phyloP scores from a whole-genome alignment of 352 stramenopile genomes.

The Pythium diclinum region DNA sequence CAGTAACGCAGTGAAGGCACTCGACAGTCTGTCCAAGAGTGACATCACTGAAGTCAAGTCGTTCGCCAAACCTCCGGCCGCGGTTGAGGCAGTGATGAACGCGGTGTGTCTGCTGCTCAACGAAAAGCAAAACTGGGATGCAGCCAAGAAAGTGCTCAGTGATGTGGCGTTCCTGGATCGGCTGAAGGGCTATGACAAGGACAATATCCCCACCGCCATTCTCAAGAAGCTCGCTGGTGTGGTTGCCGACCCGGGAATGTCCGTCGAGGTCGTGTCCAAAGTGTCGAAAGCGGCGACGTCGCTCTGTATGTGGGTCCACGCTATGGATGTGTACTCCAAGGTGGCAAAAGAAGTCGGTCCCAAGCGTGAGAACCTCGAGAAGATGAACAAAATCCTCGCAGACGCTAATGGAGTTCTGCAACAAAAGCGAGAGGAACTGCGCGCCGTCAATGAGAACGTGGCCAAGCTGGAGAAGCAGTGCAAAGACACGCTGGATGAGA shows the following conservation, averaged over 20 bases:
- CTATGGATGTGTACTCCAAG: conserved; percentile 94
- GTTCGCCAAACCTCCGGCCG: conserved; percentile 90
- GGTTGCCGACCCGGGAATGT: conserved; percentile 82
- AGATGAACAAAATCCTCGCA: conserved; percentile 89
- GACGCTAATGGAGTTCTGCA: conserved; percentile 85
- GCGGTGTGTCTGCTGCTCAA: conserved; percentile 92
- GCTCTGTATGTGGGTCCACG: conserved; percentile 93
- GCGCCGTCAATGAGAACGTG: conserved; percentile 89
- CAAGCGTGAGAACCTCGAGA: conserved; percentile 89
- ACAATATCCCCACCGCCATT: conserved; percentile 88
- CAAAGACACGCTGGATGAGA: conserved; percentile 89
- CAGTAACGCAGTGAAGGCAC: conserved; percentile 84
- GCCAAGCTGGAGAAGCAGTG: conserved; percentile 87
- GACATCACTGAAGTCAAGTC: conserved; percentile 95
- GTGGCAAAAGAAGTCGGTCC: conserved; percentile 93
- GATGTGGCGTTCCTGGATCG: conserved; percentile 89
- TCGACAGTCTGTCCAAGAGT: conserved; percentile 90
- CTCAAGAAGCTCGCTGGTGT: conserved; percentile 90
- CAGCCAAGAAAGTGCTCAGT: conserved; percentile 89
- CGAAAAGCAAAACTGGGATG: conserved; percentile 92
- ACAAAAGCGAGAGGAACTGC: conserved; percentile 88
- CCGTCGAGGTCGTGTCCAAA: conserved; percentile 90
- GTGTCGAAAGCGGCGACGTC: conserved; percentile 90
- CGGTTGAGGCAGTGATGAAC: conserved; percentile 94
- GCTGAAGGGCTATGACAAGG: conserved; percentile 92